These are phyloP conservation scores for Aureococcus anophagefferens DNA, from an alignment of 108 stramenopile genomes.

Conservation along the genomic window DNA sequence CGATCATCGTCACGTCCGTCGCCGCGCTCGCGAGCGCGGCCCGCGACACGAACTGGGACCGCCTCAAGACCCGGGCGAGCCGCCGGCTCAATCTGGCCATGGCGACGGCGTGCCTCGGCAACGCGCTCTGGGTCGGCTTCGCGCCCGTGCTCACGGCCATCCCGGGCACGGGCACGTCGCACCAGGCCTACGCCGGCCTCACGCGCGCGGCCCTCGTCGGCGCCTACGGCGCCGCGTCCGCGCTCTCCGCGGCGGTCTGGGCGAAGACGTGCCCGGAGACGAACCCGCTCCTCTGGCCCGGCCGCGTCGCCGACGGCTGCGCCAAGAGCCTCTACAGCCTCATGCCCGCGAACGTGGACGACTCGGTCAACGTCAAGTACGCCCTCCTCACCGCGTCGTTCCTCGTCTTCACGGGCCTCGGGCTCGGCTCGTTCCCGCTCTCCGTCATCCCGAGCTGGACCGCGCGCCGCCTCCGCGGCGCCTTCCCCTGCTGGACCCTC, in stretches of 20 bases:
- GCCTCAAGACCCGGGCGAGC: constrained; percentile 4
- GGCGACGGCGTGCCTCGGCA: constrained; percentile 8
- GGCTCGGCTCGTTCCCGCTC: constrained; percentile 4
- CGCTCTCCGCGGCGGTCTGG: constrained; percentile 10
- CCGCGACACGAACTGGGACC: constrained; percentile 14
- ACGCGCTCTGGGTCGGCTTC: constrained; percentile 16
- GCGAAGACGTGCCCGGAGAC: background rate
- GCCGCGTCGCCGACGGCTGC: constrained; percentile 8
- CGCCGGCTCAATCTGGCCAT: constrained; percentile 18
- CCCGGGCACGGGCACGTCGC: constrained; percentile 9
- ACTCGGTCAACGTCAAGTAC: constrained; percentile 27
- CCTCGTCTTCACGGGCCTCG: constrained; percentile 17
- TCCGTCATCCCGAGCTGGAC: constrained; percentile 24
- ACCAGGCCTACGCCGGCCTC: constrained; percentile 7
- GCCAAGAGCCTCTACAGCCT: constrained; percentile 4
- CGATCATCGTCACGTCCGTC: background rate
- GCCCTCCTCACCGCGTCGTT: constrained; percentile 11
- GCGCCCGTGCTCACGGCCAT: constrained; percentile 14
- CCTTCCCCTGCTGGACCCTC: constrained; percentile 20
- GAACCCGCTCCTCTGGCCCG: background rate
- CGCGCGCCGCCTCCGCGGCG: constrained; percentile 12
- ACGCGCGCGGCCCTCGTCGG: constrained; percentile 14
- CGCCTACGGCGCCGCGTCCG: constrained; percentile 1
- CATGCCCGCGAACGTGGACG: constrained; percentile 7
- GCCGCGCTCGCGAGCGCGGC: background rate